Evolutionary conservation across 208 protist species (phyloP), one percentile per base, ranked within the genome.

Genomic region (Plasmodiophora brassicae): DNA sequence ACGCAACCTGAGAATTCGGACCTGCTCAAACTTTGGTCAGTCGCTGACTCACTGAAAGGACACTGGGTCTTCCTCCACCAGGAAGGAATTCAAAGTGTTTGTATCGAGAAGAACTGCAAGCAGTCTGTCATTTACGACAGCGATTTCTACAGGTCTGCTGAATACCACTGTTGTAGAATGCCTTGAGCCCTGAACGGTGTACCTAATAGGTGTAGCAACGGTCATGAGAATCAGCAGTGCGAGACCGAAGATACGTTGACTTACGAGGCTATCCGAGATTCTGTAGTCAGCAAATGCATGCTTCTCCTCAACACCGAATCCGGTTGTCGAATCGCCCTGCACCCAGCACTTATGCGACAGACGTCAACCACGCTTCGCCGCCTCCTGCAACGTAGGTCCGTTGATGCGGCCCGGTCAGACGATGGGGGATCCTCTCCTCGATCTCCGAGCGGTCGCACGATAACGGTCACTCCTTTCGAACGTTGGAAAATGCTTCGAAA

Each of bases 301-400:
- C 65, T 78, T 32, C 65, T 78, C 5, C n/a, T 78, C 10, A 38
- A 78, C 32, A 78, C 65, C 10, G 65, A 78, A 78, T 78, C 65
- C 5, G 65, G 32, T 5, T 44, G 65, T 38, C 65, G 65, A 8
- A 8, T 78, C 10, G 5, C 65, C 10, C 41, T 78, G n/a, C 65
- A 32, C 10, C 65, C 65, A 32, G 41, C 65, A 5, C 41, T 78
- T 32, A n/a, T 78, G 14, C 5, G 65, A 36, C 65, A 78, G n/a
- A 78, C 5, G 14, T 78, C 65, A 36, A 5, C 41, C 14, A 78
- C 5, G 41, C 10, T 78, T 32, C 5, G n/a, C 32, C 5, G 41
- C 32, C 65, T 78, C 32, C n/a, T 78, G 14, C 5, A 32, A n/a
- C 5, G n/a, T 8, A 5, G 65, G 5, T 78, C 65, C n/a, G 5